These are phyloP conservation scores for Rhodotorula sp. DNA, from an alignment of 1,284 basidiomycete genomes.

Conservation along the genomic window DNA sequence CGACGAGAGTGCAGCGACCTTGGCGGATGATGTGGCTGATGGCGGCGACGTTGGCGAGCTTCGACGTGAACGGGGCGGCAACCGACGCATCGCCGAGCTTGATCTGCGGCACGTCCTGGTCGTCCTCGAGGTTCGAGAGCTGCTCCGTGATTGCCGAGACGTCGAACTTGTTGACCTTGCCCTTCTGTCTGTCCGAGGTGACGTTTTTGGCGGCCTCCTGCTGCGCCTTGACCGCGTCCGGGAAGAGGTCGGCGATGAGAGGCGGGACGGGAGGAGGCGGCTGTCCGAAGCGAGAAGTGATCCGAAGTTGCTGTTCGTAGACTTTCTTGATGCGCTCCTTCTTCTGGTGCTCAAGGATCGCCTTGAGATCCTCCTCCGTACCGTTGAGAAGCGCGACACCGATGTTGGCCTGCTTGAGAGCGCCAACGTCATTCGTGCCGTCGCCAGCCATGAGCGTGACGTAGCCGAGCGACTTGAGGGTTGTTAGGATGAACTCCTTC, in stretches of 20 bases:
- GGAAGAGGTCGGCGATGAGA: slow-evolving; percentile 76
- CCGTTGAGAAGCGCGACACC: slow-evolving; percentile 91
- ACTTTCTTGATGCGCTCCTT: slow-evolving; percentile 89
- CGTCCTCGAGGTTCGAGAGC: slow-evolving; percentile 85
- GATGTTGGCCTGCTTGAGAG: slow-evolving; percentile 92
- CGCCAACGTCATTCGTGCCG: slow-evolving; percentile 95
- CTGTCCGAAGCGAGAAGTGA: slow-evolving; percentile 83
- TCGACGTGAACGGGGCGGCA: slow-evolving; percentile 94
- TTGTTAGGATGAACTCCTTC: slow-evolving; percentile 88
- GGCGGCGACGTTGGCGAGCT: slow-evolving; percentile 86
- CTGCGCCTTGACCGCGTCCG: slow-evolving; percentile 86
- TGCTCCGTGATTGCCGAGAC: slow-evolving; percentile 81
- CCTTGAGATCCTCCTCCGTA: slow-evolving; percentile 81
- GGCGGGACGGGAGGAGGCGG: slow-evolving; percentile 78
- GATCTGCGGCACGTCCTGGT: slow-evolving; percentile 85
- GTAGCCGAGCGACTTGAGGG: slow-evolving; percentile 81
- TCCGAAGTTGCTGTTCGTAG: slow-evolving; percentile 87
- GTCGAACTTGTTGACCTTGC: slow-evolving; percentile 82
- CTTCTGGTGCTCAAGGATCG: slow-evolving; percentile 86
- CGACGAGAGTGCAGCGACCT: slow-evolving; percentile 92
- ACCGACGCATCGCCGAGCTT: slow-evolving; percentile 95
- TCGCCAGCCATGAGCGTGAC: slow-evolving; percentile 94
- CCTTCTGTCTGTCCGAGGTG: slow-evolving; percentile 18
- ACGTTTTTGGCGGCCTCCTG: slow-evolving; percentile 62
- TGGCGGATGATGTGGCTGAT: slow-evolving; percentile 94